Evolutionary conservation across 2,329 filamentous ascomycete genomes (phyloP).

Genomic region (Septoria petroselini): DNA sequence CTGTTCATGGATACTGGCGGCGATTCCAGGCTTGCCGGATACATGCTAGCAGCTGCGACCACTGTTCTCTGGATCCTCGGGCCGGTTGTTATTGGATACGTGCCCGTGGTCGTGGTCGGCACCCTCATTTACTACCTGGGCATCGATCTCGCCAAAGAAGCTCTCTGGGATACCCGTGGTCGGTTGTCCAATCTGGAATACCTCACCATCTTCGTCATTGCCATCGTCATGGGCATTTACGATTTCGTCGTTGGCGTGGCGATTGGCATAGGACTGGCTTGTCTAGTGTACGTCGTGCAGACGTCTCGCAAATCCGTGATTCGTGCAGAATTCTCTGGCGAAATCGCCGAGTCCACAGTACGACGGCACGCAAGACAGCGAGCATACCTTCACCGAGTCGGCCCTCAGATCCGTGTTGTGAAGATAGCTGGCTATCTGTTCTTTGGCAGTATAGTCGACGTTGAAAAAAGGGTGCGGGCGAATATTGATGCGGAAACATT

Average conservation of each 20-base stretch:
- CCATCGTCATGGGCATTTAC: conserved; percentile 92
- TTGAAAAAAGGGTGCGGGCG: conserved; percentile 80
- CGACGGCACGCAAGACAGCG: conserved; percentile 86
- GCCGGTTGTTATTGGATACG: conserved; percentile 84
- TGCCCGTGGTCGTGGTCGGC: conserved; percentile 95
- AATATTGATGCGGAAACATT: conserved; percentile 83
- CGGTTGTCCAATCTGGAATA: conserved; percentile 87
- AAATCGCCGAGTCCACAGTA: conserved; percentile 87
- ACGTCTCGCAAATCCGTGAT: conserved; percentile 87
- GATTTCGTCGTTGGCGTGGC: conserved; percentile 96
- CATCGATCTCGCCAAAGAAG: conserved; percentile 86
- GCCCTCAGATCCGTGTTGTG: conserved; percentile 82
- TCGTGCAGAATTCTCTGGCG: conserved; percentile 82
- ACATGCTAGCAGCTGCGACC: conserved; percentile 78
- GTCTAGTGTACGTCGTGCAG: conserved; percentile 85
- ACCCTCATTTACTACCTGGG: conserved; percentile 92
- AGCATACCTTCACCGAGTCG: conserved; percentile 79
- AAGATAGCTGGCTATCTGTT: conserved; percentile 96
- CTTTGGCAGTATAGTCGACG: conserved; percentile 94
- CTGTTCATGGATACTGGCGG: conserved; percentile 93
- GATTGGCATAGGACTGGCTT: conserved; percentile 85
- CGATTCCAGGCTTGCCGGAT: conserved; percentile 77
- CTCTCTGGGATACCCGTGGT: conserved; percentile 81
- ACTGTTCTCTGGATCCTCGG: conserved; percentile 80
- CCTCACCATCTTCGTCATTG: conserved; percentile 81